Conservation (phyloP, 2,329 filamentous ascomycete species). For the Colletotrichum gigasporum region DNA sequence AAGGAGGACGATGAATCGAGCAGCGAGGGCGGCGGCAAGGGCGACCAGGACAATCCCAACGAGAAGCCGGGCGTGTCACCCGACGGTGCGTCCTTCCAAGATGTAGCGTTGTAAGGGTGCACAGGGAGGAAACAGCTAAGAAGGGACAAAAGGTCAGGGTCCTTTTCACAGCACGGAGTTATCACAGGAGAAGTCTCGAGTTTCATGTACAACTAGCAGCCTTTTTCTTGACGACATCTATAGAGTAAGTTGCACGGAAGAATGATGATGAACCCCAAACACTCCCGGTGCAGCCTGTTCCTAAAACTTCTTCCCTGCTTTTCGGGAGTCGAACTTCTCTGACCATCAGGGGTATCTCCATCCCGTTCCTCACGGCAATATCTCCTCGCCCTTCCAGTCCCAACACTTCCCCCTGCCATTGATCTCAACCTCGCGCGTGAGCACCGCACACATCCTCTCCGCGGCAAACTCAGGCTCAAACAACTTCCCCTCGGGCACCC, state of each 20-base stretch:
- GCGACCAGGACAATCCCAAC: conserved; percentile 43
- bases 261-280: no score
- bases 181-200: conserved; percentile 10
- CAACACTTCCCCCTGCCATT: conserved; percentile 70
- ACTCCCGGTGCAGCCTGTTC: no score
- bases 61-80: conserved; percentile 57
- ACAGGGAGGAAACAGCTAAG: background rate
- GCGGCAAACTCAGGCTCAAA: conserved; percentile 74
- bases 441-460: conserved; percentile 69
- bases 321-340: background rate
- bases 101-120: conserved; percentile 64
- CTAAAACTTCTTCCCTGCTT: no score
- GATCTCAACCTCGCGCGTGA: conserved; percentile 56
- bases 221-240: conserved; percentile 12
- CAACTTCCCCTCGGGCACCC: conserved; percentile 68
- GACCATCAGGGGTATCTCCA: no score
- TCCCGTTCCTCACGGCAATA: conserved; percentile 65
- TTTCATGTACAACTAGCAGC: conserved; percentile 23
- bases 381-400: conserved; percentile 75
- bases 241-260: conserved; percentile 12
- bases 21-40: conserved; percentile 41
- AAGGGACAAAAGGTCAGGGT: background rate
- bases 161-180: conserved; percentile 26
- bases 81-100: conserved; percentile 70
- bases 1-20: conserved; percentile 34